A percentile compares a stretch with the other conserved stretches of the same genome.
Evolutionary conservation across 2,329 filamentous ascomycete genomes (phyloP).

Genomic region (Pseudocercospora pini-densiflorae): DNA sequence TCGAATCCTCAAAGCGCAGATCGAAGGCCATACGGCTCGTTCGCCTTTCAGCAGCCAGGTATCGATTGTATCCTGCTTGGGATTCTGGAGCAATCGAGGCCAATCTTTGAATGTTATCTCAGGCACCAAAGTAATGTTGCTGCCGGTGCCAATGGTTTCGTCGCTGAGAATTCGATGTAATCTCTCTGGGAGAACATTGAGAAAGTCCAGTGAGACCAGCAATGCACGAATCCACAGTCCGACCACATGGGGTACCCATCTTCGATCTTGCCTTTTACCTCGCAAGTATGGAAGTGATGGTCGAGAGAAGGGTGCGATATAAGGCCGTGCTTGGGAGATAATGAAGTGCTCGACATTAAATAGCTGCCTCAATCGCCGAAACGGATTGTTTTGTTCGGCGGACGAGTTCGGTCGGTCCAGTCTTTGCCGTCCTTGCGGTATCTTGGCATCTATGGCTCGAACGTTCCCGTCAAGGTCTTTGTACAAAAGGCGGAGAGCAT

Average conservation of each 20-base stretch:
- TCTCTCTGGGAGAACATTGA: constrained; percentile 68
- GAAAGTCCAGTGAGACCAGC: constrained; percentile 57
- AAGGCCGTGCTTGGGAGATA: constrained; percentile 87
- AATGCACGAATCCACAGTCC: constrained; percentile 14
- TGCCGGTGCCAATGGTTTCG: constrained; percentile 73
- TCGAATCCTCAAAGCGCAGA: constrained; percentile 78
- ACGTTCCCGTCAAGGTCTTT: constrained; percentile 76
- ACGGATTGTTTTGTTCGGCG: constrained; percentile 67
- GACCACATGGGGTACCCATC: constrained; percentile 11
- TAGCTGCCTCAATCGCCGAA: constrained; percentile 75
- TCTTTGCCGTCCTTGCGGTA: not conserved
- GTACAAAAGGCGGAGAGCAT: constrained; percentile 64
- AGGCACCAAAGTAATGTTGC: constrained; percentile 80
- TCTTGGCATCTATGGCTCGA: not conserved
- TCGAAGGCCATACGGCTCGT: constrained; percentile 86
- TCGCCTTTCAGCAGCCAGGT: constrained; percentile 89
- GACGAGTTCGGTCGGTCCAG: constrained; percentile 60
- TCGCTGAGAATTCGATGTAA: constrained; percentile 37
- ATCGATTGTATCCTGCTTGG: constrained; percentile 73
- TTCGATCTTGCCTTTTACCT: constrained; percentile 9
- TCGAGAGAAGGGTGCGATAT: constrained; percentile 75
- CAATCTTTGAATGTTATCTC: constrained; percentile 76
- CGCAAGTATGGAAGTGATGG: constrained; percentile 35
- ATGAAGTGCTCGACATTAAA: constrained; percentile 98
- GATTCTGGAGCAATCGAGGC: constrained; percentile 77